phyloP scores from a whole-genome alignment of 495 filamentous ascomycete species.

The Pseudoneurospora amorphoporcata region DNA sequence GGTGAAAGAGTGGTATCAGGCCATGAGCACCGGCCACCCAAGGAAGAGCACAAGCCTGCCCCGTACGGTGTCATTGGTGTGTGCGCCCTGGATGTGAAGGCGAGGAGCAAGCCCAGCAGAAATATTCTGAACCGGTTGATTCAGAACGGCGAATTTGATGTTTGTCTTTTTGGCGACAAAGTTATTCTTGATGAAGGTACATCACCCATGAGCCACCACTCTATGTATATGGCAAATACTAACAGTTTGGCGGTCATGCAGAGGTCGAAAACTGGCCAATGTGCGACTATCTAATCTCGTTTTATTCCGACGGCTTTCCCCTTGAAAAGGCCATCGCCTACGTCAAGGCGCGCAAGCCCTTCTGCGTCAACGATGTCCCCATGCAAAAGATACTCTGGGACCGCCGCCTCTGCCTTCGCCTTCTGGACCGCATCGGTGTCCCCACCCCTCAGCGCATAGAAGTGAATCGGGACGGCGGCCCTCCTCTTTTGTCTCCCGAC shows the following conservation, averaged over 20 bases:
- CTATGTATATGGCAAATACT: conserved; percentile 1
- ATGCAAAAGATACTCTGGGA: conserved; percentile 99
- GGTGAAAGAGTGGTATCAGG: conserved; percentile 35
- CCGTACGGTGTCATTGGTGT: conserved; percentile 67
- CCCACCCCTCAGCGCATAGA: conserved; percentile 84
- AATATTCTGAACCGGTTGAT: conserved; percentile 92
- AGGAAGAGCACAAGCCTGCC: conserved; percentile 40
- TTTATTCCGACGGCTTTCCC: conserved; percentile 96
- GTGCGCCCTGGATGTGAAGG: conserved; percentile 92
- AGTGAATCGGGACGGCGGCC: conserved; percentile 89
- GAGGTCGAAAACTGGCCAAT: conserved; percentile 66
- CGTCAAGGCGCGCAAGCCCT: conserved; percentile 80
- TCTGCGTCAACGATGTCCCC: conserved; percentile 92
- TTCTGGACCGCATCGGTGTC: conserved; percentile 81
- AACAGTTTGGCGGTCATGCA: conserved; percentile 14
- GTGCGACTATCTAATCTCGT: conserved; percentile 89
- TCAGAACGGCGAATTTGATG: conserved; percentile 84
- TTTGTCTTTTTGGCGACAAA: conserved; percentile 96
- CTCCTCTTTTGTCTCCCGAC: conserved; percentile 61
- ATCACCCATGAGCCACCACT: conserved; percentile 8
- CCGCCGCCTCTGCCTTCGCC: conserved; percentile 72
- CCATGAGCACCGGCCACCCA: conserved; percentile 26
- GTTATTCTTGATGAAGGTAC: conserved; percentile 88
- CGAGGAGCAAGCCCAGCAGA: conserved; percentile 86
- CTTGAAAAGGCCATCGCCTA: conserved; percentile 96